A percentile compares a stretch with the other conserved stretches of the same genome.
Evolutionary conservation across 2,329 filamentous ascomycete species (phyloP).

Genomic region (Aureobasidium uvarum): DNA sequence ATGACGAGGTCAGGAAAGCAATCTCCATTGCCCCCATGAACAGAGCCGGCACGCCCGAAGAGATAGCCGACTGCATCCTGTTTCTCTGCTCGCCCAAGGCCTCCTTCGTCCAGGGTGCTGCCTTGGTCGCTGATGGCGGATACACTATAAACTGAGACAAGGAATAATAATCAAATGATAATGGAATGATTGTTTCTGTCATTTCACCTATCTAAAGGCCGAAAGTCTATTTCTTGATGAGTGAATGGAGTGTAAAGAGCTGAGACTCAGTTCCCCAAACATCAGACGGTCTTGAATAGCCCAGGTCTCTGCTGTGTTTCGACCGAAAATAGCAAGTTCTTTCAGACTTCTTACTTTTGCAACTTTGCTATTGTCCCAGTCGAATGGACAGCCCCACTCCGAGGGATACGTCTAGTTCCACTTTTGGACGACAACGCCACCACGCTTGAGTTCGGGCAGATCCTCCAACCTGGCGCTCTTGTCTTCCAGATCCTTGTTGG

Average conservation of each 20-base stretch:
- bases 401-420: conserved; percentile 43
- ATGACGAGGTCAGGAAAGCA: conserved; percentile 34
- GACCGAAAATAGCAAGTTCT: neutral
- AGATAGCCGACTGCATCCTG: conserved; percentile 49
- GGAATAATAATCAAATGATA: neutral
- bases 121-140: conserved; percentile 49
- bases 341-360: neutral
- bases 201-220: neutral
- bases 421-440: conserved; percentile 57
- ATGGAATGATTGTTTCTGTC: neutral
- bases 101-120: conserved; percentile 48
- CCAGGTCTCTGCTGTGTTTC: neutral
- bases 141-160: conserved; percentile 44
- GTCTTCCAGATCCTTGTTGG: conserved; percentile 75
- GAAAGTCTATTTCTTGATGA: neutral
- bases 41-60: conserved; percentile 45
- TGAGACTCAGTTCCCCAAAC: neutral
- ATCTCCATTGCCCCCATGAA: conserved; percentile 37
- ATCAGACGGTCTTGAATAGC: neutral
- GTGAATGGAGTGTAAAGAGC: neutral
- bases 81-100: conserved; percentile 49
- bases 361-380: neutral
- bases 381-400: neutral
- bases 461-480: conserved; percentile 52
- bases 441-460: conserved; percentile 52